A percentile compares a stretch with the other conserved stretches of the same genome.
These are phyloP conservation scores for Cyclocybe aegerita DNA, from an alignment of 768 basidiomycete genomes.

Conservation along the genomic window DNA sequence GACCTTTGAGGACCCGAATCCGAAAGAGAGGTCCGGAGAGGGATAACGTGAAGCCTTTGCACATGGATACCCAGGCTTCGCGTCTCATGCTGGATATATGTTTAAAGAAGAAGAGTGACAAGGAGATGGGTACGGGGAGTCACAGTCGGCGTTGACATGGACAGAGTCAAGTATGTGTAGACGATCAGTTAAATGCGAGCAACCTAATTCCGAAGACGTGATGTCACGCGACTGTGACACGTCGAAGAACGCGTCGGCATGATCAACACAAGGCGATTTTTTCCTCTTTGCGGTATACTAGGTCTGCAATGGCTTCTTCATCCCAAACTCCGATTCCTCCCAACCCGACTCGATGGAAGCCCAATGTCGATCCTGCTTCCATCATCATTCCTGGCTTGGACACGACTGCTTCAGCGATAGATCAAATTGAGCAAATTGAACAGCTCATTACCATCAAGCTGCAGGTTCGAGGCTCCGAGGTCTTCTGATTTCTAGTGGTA, in stretches of 20 bases:
- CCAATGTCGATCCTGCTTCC: slow-evolving; percentile 57
- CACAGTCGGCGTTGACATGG: too few species aligned
- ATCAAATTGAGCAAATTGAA: slow-evolving; percentile 94
- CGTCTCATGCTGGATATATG: too few species aligned
- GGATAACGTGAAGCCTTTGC: too few species aligned
- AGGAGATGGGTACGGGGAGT: too few species aligned
- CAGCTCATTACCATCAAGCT: slow-evolving; percentile 91
- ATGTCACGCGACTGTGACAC: slow-evolving; percentile 24
- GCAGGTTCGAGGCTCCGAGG: slow-evolving; percentile 50
- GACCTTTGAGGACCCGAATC: too few species aligned
- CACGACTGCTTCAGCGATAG: slow-evolving; percentile 61
- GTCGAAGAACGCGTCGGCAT: slow-evolving; percentile 6
- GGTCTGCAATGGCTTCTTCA: not conserved
- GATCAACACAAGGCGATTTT: too few species aligned
- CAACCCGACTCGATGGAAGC: slow-evolving; percentile 69
- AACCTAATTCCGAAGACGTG: not conserved
- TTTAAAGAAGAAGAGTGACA: too few species aligned
- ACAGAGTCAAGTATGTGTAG: too few species aligned
- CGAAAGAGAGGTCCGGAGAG: too few species aligned
- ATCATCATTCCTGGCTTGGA: slow-evolving; percentile 77
- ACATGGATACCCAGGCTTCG: too few species aligned
- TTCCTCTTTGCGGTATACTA: too few species aligned
- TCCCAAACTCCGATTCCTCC: slow-evolving; percentile 40
- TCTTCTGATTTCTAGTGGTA: not conserved
- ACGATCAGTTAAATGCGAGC: too few species aligned